Conservation (phyloP, 148 eudicot species). For the Dysphania ambrosioides region DNA sequence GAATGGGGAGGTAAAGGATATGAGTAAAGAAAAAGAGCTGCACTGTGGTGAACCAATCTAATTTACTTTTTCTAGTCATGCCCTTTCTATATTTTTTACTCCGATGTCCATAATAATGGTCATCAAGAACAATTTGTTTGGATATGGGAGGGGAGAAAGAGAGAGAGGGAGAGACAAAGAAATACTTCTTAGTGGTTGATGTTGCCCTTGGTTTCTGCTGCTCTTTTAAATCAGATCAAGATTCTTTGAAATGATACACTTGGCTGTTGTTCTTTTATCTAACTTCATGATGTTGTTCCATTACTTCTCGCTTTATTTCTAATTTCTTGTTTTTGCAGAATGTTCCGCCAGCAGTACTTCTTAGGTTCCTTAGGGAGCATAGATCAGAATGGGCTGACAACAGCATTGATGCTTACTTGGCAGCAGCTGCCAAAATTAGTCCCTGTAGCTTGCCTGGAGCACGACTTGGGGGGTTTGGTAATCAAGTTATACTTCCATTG, state of each 20-base stretch:
- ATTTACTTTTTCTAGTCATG: too few relatives aligned
- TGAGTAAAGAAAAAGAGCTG: too few relatives aligned
- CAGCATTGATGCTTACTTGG: constrained; percentile 80
- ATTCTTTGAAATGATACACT: neutral
- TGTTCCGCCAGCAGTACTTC: constrained; percentile 94
- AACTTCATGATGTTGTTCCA: neutral
- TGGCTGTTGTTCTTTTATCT: neutral
- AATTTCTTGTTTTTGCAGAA: constrained; percentile 46
- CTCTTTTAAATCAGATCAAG: neutral
- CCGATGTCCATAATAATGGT: too few relatives aligned
- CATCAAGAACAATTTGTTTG: neutral
- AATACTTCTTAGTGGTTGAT: too few relatives aligned
- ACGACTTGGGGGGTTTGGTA: constrained; percentile 68
- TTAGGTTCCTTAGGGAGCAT: constrained; percentile 86
- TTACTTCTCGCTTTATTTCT: neutral
- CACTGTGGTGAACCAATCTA: neutral
- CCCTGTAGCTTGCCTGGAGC: constrained; percentile 77
- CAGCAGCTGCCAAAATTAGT: constrained; percentile 86
- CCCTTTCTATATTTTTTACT: too few relatives aligned
- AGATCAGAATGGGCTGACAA: constrained; percentile 99
- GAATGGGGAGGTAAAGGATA: too few relatives aligned
- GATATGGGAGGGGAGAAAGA: neutral
- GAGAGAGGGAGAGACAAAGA: neutral
- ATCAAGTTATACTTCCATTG: constrained; percentile 87
- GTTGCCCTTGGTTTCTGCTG: neutral